Percentiles rank a stretch among this genome's conserved stretches.
These are phyloP conservation scores for Amanita polypyramis DNA, from an alignment of 768 basidiomycete genomes.

Conservation along the genomic window DNA sequence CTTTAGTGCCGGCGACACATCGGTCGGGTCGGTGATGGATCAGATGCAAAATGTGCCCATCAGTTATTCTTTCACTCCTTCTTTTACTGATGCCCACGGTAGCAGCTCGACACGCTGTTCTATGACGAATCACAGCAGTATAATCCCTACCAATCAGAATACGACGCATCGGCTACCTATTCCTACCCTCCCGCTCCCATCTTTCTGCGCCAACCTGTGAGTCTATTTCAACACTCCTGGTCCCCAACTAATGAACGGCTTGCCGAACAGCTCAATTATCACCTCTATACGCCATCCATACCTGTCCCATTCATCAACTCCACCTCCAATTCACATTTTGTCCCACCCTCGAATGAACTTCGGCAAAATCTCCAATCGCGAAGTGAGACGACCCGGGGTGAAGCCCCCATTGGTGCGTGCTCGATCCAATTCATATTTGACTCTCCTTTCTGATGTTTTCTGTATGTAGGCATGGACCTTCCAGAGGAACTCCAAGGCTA, in stretches of 20 bases:
- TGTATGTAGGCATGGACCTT: constrained; percentile 42
- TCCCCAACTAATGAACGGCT: not conserved
- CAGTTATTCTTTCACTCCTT: not conserved
- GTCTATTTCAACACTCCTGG: too few species aligned
- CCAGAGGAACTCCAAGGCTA: constrained; percentile 89
- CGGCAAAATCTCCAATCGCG: constrained; percentile 34
- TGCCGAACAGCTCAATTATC: constrained; percentile 69
- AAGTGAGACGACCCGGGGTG: constrained; percentile 60
- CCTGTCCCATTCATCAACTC: constrained; percentile 42
- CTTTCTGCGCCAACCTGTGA: constrained; percentile 8
- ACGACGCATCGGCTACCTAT: not conserved
- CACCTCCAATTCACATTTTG: constrained; percentile 51
- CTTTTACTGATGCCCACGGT: constrained; percentile 5
- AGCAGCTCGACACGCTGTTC: constrained; percentile 2
- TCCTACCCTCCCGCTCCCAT: constrained; percentile 2
- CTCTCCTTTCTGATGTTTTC: constrained; percentile 6
- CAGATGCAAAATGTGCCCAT: constrained; percentile 24
- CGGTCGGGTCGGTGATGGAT: constrained; percentile 16
- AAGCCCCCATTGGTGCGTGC: constrained; percentile 24
- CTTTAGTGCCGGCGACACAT: constrained; percentile 12
- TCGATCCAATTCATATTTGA: not conserved
- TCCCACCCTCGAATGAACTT: constrained; percentile 36
- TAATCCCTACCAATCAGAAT: constrained; percentile 8
- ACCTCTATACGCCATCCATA: constrained; percentile 75
- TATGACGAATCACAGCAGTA: constrained; percentile 8